phyloP scores from a whole-genome alignment of 2,329 filamentous ascomycete species.

The Zymoseptoria crescenta region DNA sequence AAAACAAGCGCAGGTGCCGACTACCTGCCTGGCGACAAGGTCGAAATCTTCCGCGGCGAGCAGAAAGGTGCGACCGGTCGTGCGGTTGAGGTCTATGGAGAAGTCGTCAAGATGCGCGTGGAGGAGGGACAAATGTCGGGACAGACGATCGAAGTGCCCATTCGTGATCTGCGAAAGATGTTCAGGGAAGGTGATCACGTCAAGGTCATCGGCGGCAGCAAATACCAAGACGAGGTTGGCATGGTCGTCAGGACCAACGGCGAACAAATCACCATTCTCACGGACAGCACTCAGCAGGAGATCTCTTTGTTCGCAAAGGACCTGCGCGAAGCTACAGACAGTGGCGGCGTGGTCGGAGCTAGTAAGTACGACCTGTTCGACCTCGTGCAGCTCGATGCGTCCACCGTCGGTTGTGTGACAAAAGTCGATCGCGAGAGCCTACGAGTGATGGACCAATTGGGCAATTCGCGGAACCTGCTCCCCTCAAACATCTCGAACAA shows the following conservation, averaged over 20 bases:
- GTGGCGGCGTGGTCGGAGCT: constrained; percentile 74
- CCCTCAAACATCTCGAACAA: constrained; percentile 90
- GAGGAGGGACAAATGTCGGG: constrained; percentile 74
- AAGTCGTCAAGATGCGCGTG: constrained; percentile 85
- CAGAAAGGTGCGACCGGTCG: constrained; percentile 85
- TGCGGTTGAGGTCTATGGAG: constrained; percentile 75
- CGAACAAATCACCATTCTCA: constrained; percentile 85
- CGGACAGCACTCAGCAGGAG: constrained; percentile 85
- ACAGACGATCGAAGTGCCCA: constrained; percentile 83
- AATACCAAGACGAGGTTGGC: constrained; percentile 89
- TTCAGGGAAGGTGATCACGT: constrained; percentile 94
- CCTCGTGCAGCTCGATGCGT: constrained; percentile 84
- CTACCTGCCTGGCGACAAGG: constrained; percentile 88
- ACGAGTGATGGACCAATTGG: constrained; percentile 83
- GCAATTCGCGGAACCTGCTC: constrained; percentile 70
- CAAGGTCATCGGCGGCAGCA: constrained; percentile 94
- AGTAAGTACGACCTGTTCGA: constrained; percentile 89
- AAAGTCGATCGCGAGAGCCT: constrained; percentile 93
- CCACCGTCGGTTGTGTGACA: constrained; percentile 86
- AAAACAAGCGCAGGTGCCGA: constrained; percentile 76
- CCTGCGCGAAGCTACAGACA: constrained; percentile 84
- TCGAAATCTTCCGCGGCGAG: constrained; percentile 92
- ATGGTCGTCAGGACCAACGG: constrained; percentile 93
- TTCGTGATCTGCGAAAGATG: constrained; percentile 83
- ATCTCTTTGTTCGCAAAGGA: constrained; percentile 98